Evolutionary conservation across 176 grass and related monocot species (phyloP).

Genomic region (Oropetium thomaeum): DNA sequence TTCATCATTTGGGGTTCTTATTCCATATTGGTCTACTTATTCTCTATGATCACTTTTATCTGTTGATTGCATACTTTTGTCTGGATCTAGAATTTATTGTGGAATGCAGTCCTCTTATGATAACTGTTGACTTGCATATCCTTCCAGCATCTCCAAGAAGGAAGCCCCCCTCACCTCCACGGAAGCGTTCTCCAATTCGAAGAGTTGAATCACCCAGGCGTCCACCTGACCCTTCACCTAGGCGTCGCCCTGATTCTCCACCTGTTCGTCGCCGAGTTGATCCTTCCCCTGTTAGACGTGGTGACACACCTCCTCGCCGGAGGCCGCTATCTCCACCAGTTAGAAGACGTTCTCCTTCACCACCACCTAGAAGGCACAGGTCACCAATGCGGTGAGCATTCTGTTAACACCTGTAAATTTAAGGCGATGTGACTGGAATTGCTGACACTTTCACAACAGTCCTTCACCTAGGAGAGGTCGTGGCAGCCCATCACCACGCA

Average conservation of each 20-base stretch:
- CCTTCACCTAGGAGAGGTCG: conserved; percentile 79
- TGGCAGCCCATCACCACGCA: conserved; percentile 66
- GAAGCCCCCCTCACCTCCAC: conserved; percentile 57
- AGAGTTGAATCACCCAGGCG: conserved; percentile 59
- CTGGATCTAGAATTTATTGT: background rate
- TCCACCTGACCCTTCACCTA: conserved; percentile 52
- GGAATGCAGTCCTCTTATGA: background rate
- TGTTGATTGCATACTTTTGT: background rate
- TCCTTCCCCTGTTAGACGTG: conserved; percentile 50
- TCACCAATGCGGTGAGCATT: conserved; percentile 65
- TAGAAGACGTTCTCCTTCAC: conserved; percentile 84
- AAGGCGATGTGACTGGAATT: background rate
- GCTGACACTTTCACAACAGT: conserved; percentile 39
- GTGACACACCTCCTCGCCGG: conserved; percentile 52
- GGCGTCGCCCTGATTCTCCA: conserved; percentile 66
- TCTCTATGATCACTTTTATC: background rate
- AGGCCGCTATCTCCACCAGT: conserved; percentile 73
- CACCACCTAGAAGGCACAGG: conserved; percentile 75
- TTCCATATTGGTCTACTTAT: background rate
- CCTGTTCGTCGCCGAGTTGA: conserved; percentile 46
- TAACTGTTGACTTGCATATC: conserved; percentile 10
- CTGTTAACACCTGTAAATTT: background rate
- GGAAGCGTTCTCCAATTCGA: conserved; percentile 63
- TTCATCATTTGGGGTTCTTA: background rate
- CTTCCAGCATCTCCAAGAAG: conserved; percentile 68